phyloP scores from a whole-genome alignment of 768 basidiomycete genomes.

The Boletus insuetus region DNA sequence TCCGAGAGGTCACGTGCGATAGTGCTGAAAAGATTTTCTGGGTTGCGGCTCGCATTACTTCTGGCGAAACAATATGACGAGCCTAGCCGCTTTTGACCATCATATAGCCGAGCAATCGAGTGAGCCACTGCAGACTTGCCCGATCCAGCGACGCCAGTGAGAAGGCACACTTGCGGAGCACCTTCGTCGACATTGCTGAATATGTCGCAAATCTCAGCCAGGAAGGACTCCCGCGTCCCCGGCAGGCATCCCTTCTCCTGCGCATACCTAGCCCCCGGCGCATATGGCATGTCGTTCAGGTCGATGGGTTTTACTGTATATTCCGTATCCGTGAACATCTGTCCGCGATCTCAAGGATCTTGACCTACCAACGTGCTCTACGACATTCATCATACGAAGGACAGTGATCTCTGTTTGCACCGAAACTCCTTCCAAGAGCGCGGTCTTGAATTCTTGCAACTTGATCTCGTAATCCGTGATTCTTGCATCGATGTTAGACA shows the following conservation, averaged over 20 bases:
- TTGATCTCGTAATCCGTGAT: background rate
- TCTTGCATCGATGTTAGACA: background rate
- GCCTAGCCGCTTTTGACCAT: background rate
- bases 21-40: conserved; percentile 22
- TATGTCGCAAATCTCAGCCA: background rate
- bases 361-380: background rate
- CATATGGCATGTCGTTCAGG: background rate
- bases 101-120: background rate
- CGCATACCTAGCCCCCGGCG: background rate
- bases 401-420: background rate
- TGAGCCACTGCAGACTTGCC: background rate
- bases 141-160: conserved; percentile 15
- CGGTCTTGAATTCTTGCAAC: background rate
- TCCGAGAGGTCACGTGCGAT: background rate
- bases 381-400: background rate
- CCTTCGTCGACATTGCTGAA: background rate
- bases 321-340: background rate
- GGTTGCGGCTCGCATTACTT: conserved; percentile 1
- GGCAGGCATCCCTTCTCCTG: background rate
- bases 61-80: conserved; percentile 14
- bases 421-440: background rate
- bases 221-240: background rate
- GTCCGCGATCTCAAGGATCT: background rate
- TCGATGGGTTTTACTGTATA: background rate
- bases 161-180: conserved; percentile 5